phyloP scores from a whole-genome alignment of 2,329 filamentous ascomycete species.

The Trichoderma polysporum region DNA sequence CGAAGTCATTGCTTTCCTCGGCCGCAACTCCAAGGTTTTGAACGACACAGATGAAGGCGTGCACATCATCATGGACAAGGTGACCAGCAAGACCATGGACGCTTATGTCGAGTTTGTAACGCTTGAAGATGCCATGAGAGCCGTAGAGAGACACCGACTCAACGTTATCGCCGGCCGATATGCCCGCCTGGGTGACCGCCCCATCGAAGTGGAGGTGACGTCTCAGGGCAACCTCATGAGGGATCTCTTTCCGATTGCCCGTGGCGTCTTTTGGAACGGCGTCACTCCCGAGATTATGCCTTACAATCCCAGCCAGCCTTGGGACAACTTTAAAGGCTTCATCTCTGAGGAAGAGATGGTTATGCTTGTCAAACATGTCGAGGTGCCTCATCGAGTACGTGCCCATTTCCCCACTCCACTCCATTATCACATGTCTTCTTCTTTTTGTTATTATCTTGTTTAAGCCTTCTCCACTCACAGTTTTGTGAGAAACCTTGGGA shows the following conservation, averaged over 20 bases:
- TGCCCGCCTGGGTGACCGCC: conserved; percentile 56
- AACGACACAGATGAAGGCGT: conserved; percentile 56
- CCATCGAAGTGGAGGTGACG: conserved; percentile 57
- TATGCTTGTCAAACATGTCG: conserved; percentile 63
- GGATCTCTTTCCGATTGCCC: conserved; percentile 60
- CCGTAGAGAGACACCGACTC: conserved; percentile 49
- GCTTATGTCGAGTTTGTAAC: conserved; percentile 59
- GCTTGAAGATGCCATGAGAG: conserved; percentile 52
- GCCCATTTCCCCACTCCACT: background rate
- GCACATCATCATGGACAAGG: conserved; percentile 65
- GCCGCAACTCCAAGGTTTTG: conserved; percentile 55
- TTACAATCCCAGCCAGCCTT: conserved; percentile 40
- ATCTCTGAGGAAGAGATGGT: conserved; percentile 62
- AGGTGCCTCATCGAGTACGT: conserved; percentile 61
- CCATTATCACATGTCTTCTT: no score
- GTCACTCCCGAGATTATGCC: conserved; percentile 42
- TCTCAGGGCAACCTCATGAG: conserved; percentile 58
- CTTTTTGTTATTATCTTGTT: background rate
- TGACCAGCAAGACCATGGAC: conserved; percentile 61
- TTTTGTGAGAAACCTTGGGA: no score
- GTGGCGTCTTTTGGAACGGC: conserved; percentile 56
- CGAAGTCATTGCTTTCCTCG: conserved; percentile 59
- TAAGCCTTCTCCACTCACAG: background rate
- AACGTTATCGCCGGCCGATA: conserved; percentile 41
- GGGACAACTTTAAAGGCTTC: conserved; percentile 60